Base-by-base conservation (phyloP, 2,329 filamentous ascomycete species). In the Tolypocladium pustulatum region DNA sequence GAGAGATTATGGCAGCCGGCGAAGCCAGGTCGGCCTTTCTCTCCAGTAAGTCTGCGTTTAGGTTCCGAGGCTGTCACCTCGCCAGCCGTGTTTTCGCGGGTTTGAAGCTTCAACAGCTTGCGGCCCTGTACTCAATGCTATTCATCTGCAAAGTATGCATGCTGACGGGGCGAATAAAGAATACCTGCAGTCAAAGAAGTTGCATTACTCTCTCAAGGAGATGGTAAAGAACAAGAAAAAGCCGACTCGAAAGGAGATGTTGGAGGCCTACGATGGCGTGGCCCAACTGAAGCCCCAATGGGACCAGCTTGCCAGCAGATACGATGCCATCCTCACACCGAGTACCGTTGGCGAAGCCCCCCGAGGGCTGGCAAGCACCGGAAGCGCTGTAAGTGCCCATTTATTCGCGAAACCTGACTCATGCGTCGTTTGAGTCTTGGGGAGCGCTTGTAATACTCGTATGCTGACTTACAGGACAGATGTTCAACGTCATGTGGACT, bases 291-390 rank as follows among this genome's bases (percentile, higher is more conserved):
- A 85, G 36, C 81, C 83, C 0, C 71, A 76, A 22, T 76, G 82
- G 4, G 85, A 88, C 63, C 71, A 68, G 1, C 74, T 87, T 5
- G 75, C 78, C 0, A 68, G 69, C 0, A 66, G 69, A 20, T 87
- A 85, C 60, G 78, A 75, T 17, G 82, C 81, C 0, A 73, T 87
- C 0, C 62, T 88, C 12, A 79, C 77, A 0, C 84, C 85, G 0
- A 86, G 83, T 63, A 81, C 79, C 0, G 65, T 78, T 0, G 85
- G 84, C 58, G 84, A 85, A 62, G 85, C 85, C 0, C 83, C 85
- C 0, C 58, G 76, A 0, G 84, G 84, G 0, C 55, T 68, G 0
- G 73, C 73, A 5, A 76, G 68, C 56, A 88, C 84, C 0, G 85
- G 85, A 0, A 80, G 75, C 61, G 75, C 81, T 4, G 61, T 59